Percentiles rank a stretch among this genome's conserved stretches.
Conservation (phyloP, 352 stramenopile genomes). For the Globisporangium solare region DNA sequence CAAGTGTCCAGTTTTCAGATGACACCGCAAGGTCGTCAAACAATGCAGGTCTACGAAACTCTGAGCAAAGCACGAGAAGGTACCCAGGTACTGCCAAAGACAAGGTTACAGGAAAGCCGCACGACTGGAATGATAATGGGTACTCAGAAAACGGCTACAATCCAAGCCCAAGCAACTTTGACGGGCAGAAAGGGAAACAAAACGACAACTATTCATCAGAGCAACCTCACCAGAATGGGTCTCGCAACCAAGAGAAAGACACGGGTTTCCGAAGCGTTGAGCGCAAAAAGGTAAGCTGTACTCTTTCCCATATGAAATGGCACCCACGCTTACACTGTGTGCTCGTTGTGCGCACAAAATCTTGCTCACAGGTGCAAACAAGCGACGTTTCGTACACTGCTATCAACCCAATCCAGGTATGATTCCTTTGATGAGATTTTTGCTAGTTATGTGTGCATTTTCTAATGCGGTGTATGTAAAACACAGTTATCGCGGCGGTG, state of each 20-base stretch:
- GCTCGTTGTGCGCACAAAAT: neutral
- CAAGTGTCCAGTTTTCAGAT: neutral
- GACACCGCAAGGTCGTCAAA: neutral
- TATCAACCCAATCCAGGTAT: constrained; percentile 13
- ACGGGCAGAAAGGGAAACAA: neutral
- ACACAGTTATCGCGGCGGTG: constrained; percentile 52
- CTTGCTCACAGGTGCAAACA: neutral
- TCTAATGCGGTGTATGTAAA: neutral
- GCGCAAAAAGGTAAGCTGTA: neutral
- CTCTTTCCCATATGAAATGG: no score
- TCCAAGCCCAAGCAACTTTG: neutral
- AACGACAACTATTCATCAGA: neutral
- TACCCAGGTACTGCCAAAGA: neutral
- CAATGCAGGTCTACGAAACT: neutral
- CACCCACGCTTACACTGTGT: no score
- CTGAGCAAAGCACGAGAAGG: neutral
- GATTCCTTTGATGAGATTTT: neutral
- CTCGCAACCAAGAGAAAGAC: neutral
- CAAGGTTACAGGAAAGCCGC: neutral
- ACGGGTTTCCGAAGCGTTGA: neutral
- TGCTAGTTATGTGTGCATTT: neutral
- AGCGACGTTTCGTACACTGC: neutral
- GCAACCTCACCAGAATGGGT: neutral
- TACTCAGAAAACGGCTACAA: neutral
- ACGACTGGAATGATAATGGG: neutral